Percentiles rank a stretch among this genome's conserved stretches.
Conservation (phyloP, 768 basidiomycete species). For the Boletus huronensis region DNA sequence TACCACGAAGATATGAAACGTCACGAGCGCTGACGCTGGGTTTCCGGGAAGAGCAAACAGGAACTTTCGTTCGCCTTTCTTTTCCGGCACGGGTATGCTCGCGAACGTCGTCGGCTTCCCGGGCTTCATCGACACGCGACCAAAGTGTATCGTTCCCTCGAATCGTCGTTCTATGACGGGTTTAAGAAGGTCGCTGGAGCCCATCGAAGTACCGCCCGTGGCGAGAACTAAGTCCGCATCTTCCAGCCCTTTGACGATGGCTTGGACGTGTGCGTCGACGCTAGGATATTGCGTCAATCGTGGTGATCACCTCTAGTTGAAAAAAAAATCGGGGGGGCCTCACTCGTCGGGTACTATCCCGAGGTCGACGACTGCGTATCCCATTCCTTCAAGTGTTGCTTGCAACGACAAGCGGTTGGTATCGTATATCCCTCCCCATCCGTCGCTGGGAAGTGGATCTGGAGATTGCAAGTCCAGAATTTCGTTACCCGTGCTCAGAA, state of each 20-base stretch:
- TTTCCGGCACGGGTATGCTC: conserved; percentile 49
- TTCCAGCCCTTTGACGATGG: conserved; percentile 54
- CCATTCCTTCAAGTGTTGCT: conserved; percentile 65
- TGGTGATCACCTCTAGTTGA: neutral
- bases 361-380: conserved; percentile 74
- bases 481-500: conserved; percentile 88
- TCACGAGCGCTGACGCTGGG: conserved; percentile 84
- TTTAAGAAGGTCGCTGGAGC: conserved; percentile 80
- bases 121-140: conserved; percentile 76
- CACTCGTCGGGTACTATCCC: conserved; percentile 78
- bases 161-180: conserved; percentile 83
- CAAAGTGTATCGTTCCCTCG: conserved; percentile 77
- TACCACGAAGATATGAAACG: conserved; percentile 79
- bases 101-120: conserved; percentile 93
- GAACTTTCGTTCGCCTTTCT: conserved; percentile 45
- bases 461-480: conserved; percentile 57
- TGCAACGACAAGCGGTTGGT: conserved; percentile 81
- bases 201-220: conserved; percentile 93
- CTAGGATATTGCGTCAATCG: conserved; percentile 31
- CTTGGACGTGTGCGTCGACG: conserved; percentile 52
- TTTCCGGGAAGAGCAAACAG: conserved; percentile 88
- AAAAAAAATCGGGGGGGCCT: conserved; percentile 22
- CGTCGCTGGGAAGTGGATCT: conserved; percentile 29
- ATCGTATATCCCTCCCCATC: conserved; percentile 78
- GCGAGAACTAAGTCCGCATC: conserved; percentile 74